Conservation (phyloP, 2,329 filamentous ascomycete genomes). For the Curvularia verruculosa region DNA sequence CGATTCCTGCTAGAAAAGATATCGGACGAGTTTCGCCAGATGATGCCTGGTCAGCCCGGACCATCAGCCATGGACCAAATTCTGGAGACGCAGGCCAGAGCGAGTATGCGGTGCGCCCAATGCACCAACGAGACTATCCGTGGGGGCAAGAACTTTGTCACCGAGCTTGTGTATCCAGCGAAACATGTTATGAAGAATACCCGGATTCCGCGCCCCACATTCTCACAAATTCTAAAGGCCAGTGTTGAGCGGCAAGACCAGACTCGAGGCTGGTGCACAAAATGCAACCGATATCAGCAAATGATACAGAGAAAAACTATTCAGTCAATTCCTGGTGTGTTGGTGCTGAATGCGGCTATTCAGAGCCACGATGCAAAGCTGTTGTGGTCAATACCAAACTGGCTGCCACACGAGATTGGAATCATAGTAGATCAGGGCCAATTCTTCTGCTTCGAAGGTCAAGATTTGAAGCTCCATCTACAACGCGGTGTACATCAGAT, state of each 20-base stretch:
- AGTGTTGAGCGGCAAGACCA: constrained; percentile 90
- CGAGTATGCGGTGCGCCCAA: constrained; percentile 80
- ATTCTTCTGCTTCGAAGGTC: constrained; percentile 92
- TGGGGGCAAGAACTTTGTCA: constrained; percentile 78
- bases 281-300: constrained; percentile 88
- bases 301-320: constrained; percentile 85
- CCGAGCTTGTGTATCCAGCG: constrained; percentile 81
- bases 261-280: constrained; percentile 89
- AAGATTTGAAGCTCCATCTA: constrained; percentile 81
- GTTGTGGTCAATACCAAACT: constrained; percentile 87
- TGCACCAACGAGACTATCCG: constrained; percentile 86
- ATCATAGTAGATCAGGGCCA: constrained; percentile 90
- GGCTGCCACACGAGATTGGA: constrained; percentile 92
- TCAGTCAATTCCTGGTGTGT: constrained; percentile 78
- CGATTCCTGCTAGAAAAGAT: constrained; percentile 86
- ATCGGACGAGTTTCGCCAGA: constrained; percentile 73
- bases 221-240: constrained; percentile 89
- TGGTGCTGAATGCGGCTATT: constrained; percentile 83
- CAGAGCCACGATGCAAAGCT: constrained; percentile 75
- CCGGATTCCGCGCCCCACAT: constrained; percentile 64
- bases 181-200: constrained; percentile 62
- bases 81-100: constrained; percentile 72
- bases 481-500: constrained; percentile 81
- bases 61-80: constrained; percentile 71
- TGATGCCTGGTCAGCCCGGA: constrained; percentile 63